These are phyloP conservation scores for Jimgerdemannia lactiflua DNA, from an alignment of 192 early-diverging fungal species.

Conservation along the genomic window DNA sequence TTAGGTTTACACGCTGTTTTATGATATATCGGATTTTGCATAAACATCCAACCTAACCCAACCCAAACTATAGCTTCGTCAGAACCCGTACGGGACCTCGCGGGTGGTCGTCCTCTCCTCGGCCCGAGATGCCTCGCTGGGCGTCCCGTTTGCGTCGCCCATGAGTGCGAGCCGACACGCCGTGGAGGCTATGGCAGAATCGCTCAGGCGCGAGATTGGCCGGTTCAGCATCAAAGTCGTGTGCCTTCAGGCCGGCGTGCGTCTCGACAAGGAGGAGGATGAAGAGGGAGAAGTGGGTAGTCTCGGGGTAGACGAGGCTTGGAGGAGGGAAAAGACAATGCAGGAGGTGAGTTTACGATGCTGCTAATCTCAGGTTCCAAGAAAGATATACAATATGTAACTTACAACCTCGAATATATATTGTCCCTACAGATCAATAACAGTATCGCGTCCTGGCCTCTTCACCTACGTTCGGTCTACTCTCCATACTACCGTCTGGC, in stretches of 20 bases:
- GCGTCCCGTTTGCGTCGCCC: slow-evolving; percentile 3
- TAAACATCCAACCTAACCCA: background rate
- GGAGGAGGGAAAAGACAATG: background rate
- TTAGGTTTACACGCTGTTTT: background rate
- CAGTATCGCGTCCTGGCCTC: background rate
- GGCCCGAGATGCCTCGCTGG: background rate
- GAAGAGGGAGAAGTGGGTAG: background rate
- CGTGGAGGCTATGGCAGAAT: slow-evolving; percentile 36
- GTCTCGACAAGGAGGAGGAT: background rate
- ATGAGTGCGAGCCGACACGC: slow-evolving; percentile 49
- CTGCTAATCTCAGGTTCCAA: background rate
- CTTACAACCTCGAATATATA: background rate
- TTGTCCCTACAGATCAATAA: background rate
- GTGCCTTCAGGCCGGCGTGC: slow-evolving; percentile 19
- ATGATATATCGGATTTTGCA: background rate
- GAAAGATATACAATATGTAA: background rate
- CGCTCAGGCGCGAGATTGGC: slow-evolving; percentile 41
- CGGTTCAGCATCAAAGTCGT: slow-evolving; percentile 44
- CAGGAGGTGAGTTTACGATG: background rate
- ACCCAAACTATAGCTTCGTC: background rate
- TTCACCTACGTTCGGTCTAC: background rate
- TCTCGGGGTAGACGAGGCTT: background rate
- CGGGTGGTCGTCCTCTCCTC: background rate
- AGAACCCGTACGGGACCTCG: background rate
- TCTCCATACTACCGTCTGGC: background rate